A percentile compares a stretch with the other conserved stretches of the same genome.
Evolutionary conservation across 2,329 filamentous ascomycete species (phyloP).

Genomic region (Fusarium anguioides): DNA sequence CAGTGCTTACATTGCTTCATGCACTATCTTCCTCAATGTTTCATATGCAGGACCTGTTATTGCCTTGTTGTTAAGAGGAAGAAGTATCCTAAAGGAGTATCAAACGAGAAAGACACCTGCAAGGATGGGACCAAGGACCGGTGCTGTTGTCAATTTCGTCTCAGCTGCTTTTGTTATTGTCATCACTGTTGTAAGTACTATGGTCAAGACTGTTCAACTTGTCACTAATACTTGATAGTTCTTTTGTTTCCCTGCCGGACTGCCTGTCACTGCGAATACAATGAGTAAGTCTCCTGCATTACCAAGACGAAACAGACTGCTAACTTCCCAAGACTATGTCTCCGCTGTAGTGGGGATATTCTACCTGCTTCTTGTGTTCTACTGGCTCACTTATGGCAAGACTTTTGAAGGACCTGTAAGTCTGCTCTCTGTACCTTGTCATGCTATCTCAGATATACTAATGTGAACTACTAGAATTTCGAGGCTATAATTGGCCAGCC

Average conservation of each 20-base stretch:
- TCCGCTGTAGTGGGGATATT: constrained; percentile 10
- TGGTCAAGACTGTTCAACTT: fast-evolving
- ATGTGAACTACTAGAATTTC: neutral
- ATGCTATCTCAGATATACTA: fast-evolving
- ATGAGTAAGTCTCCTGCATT: neutral
- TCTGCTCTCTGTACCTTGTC: fast-evolving
- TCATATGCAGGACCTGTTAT: constrained; percentile 32
- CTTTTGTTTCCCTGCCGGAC: constrained; percentile 12
- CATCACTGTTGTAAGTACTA: constrained; percentile 5
- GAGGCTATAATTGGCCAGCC: constrained; percentile 11
- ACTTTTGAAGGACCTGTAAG: constrained; percentile 16
- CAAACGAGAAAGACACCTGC: constrained; percentile 13
- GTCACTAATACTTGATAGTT: neutral
- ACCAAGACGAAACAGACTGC: fast-evolving
- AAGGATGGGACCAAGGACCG: neutral
- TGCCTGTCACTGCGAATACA: constrained; percentile 3
- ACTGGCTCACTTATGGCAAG: constrained; percentile 3
- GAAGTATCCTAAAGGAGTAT: constrained; percentile 1
- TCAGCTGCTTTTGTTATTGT: constrained; percentile 8
- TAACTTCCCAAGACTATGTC: neutral
- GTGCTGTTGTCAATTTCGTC: neutral
- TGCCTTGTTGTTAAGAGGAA: constrained; percentile 16
- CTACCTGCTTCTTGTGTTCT: neutral
- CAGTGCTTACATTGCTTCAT: constrained; percentile 31
- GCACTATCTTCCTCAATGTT: constrained; percentile 35